Percentiles rank a stretch among this genome's conserved stretches.
Conservation (phyloP, 441 rosid species). For the Erodium texanum region DNA sequence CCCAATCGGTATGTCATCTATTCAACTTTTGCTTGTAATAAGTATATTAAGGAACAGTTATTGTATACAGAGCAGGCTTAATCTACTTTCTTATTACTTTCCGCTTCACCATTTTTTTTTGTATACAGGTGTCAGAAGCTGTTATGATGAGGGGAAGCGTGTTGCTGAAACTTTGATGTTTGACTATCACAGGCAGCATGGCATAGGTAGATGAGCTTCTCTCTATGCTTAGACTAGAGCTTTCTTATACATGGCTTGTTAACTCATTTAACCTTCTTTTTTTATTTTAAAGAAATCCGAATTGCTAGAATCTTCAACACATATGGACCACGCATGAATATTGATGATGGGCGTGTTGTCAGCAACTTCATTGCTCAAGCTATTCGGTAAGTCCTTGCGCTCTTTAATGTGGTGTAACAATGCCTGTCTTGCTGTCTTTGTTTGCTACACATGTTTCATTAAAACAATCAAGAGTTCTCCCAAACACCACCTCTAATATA, state of each 20-base stretch:
- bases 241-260: not conserved
- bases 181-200: constrained; percentile 98
- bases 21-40: not conserved
- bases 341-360: constrained; percentile 98
- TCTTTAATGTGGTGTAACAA: not conserved
- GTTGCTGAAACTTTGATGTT: constrained; percentile 98
- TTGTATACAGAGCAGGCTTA: not conserved
- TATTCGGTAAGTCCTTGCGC: constrained; percentile 38
- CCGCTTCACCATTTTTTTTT: too few relatives aligned
- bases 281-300: constrained; percentile 48
- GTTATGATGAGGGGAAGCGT: constrained; percentile 38
- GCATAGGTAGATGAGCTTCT: constrained; percentile 44
- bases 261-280: not conserved
- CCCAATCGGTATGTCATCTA: constrained; percentile 61
- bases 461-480: too few relatives aligned
- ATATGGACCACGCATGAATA: constrained; percentile 97
- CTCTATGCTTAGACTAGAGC: not conserved
- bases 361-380: constrained; percentile 98
- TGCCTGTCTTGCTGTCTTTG: too few relatives aligned
- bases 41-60: not conserved
- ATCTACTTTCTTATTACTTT: not conserved
- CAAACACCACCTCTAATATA: too few relatives aligned
- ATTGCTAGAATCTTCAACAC: constrained; percentile 98
- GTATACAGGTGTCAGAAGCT: constrained; percentile 21
- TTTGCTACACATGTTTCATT: too few relatives aligned